A percentile compares a stretch with the other conserved stretches of the same genome.
phyloP scores from a whole-genome alignment of 73 alveolate species.

The Symbiodinium natans region DNA sequence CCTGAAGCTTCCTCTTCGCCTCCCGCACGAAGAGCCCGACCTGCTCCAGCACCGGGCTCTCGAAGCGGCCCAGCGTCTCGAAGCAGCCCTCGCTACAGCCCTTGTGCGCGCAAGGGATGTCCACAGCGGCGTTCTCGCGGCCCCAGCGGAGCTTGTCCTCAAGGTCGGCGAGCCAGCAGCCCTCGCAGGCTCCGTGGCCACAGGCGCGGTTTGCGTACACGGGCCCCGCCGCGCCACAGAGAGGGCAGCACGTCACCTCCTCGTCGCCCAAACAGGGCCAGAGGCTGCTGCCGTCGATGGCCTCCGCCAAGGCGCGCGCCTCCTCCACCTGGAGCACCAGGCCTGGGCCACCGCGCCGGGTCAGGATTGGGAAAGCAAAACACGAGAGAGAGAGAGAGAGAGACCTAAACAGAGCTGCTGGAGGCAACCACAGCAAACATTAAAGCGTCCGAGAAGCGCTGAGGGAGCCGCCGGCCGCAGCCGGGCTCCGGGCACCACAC shows the following conservation, averaged over 20 bases:
- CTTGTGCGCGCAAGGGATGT: constrained; percentile 25
- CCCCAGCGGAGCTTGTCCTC: constrained; percentile 18
- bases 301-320: background rate
- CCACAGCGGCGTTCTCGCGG: constrained; percentile 31
- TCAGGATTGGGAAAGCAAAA: no score
- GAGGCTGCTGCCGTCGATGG: background rate
- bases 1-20: background rate
- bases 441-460: no score
- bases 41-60: constrained; percentile 2
- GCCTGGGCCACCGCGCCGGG: no score
- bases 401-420: no score
- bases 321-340: background rate
- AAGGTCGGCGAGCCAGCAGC: constrained; percentile 54
- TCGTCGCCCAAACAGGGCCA: constrained; percentile 26
- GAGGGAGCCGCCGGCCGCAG: constrained; percentile 14
- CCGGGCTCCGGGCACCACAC: background rate
- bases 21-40: constrained; percentile 2
- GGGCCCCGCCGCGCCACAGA: background rate
- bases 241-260: background rate
- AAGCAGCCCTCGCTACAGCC: constrained; percentile 44
- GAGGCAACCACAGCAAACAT: no score
- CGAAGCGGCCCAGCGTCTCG: constrained; percentile 11
- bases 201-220: constrained; percentile 25
- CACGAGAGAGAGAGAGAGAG: no score
- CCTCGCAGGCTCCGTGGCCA: constrained; percentile 35